phyloP scores from a whole-genome alignment of 2,329 filamentous ascomycete species.

The Emergomyces orientalis region DNA sequence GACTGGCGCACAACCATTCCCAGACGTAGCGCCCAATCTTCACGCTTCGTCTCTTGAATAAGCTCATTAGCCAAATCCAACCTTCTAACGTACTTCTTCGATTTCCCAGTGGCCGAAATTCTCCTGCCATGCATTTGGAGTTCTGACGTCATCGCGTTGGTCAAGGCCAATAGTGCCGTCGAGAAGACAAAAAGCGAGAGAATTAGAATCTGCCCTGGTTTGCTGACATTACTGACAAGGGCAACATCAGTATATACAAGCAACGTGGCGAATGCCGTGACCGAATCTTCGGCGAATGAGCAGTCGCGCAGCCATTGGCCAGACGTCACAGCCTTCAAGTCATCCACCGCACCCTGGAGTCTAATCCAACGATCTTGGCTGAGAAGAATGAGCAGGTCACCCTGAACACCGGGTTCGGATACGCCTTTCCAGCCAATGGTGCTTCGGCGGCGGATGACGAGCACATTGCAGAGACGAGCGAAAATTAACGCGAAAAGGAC shows the following conservation, averaged over 20 bases:
- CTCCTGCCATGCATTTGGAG: conserved; percentile 43
- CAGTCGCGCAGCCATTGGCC: conserved; percentile 48
- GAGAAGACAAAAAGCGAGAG: conserved; percentile 45
- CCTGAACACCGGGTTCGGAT: conserved; percentile 28
- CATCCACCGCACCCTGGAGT: conserved; percentile 46
- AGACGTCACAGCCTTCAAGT: conserved; percentile 52
- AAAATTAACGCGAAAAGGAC: neutral
- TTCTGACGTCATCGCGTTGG: conserved; percentile 34
- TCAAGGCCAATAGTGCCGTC: conserved; percentile 45
- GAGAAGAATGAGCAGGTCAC: conserved; percentile 47
- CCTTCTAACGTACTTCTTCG: conserved; percentile 24
- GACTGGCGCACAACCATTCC: conserved; percentile 25
- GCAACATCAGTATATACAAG: conserved; percentile 51
- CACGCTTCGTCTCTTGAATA: conserved; percentile 26
- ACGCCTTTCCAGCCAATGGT: conserved; percentile 5
- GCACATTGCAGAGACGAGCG: conserved; percentile 1
- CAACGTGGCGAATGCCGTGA: conserved; percentile 47
- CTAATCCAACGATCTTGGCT: conserved; percentile 44
- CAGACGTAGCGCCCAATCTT: conserved; percentile 32
- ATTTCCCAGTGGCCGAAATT: conserved; percentile 9
- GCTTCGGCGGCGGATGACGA: neutral
- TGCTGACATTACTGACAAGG: conserved; percentile 47
- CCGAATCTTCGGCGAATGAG: conserved; percentile 43
- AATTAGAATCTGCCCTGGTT: conserved; percentile 45
- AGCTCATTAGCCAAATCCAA: conserved; percentile 33